Evolutionary conservation across 305 asterid genomes (phyloP).

Genomic region (Withania somnifera): DNA sequence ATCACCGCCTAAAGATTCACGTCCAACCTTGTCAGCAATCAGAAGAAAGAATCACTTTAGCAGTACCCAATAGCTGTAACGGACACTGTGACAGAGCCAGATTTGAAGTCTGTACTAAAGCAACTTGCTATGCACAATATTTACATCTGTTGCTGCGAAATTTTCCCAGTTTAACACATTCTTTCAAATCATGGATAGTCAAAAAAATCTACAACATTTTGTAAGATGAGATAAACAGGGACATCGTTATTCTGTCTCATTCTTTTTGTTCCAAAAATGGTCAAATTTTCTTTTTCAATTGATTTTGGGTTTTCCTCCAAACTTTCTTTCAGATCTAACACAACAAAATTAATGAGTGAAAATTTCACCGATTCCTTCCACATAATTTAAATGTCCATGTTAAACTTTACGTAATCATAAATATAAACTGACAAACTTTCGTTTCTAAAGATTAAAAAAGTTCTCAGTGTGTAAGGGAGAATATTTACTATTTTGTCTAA

Average conservation of each 20-base stretch:
- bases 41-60: slow-evolving; percentile 1
- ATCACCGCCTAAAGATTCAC: slow-evolving; percentile 21
- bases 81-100: neutral
- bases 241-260: neutral
- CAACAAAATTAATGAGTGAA: neutral
- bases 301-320: neutral
- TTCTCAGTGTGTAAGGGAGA: neutral
- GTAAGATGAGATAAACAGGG: neutral
- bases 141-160: neutral
- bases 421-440: neutral
- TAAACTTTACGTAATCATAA: neutral
- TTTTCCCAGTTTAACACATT: neutral
- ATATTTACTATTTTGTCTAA: neutral
- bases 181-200: neutral
- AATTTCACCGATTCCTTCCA: neutral
- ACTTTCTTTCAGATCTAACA: neutral
- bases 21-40: neutral
- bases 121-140: neutral
- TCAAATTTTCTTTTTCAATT: neutral
- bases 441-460: neutral
- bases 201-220: neutral
- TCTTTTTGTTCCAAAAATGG: neutral
- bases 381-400: neutral
- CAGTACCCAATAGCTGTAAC: neutral
- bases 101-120: neutral